phyloP scores from a whole-genome alignment of 2,329 filamentous ascomycete species.

The Fusarium musae region DNA sequence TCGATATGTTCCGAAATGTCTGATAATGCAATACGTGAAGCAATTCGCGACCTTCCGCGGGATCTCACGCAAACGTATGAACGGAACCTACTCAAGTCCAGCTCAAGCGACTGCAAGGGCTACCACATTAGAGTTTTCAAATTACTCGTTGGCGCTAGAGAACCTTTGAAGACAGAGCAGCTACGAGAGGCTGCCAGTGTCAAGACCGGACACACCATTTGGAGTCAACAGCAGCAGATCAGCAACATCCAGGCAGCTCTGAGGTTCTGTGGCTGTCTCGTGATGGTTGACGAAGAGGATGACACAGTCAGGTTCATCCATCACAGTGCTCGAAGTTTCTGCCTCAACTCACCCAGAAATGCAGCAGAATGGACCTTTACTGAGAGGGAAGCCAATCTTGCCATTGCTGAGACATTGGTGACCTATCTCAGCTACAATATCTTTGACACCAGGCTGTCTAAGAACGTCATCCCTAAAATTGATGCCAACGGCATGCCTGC shows the following conservation, averaged over 20 bases:
- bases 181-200: not conserved
- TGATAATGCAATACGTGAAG: not conserved
- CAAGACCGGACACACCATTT: not conserved
- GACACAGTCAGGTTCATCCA: not conserved
- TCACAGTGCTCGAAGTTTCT: not conserved
- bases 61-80: not conserved
- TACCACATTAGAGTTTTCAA: not conserved
- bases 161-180: not conserved
- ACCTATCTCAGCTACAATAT: not conserved
- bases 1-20: not conserved
- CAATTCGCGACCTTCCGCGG: not conserved
- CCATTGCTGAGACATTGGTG: not conserved
- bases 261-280: not conserved
- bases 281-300: not conserved
- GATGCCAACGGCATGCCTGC: not conserved
- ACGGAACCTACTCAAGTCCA: not conserved
- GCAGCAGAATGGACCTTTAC: not conserved
- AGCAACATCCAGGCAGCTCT: not conserved
- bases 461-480: fast-evolving
- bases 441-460: not conserved
- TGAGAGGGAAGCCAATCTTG: fast-evolving
- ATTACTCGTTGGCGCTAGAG: not conserved
- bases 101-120: not conserved
- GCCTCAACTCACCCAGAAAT: not conserved
- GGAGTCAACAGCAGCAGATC: not conserved